A percentile compares a stretch with the other conserved stretches of the same genome.
Evolutionary conservation across 208 protist species (phyloP).

Genomic region (Leptomonas seymouri): DNA sequence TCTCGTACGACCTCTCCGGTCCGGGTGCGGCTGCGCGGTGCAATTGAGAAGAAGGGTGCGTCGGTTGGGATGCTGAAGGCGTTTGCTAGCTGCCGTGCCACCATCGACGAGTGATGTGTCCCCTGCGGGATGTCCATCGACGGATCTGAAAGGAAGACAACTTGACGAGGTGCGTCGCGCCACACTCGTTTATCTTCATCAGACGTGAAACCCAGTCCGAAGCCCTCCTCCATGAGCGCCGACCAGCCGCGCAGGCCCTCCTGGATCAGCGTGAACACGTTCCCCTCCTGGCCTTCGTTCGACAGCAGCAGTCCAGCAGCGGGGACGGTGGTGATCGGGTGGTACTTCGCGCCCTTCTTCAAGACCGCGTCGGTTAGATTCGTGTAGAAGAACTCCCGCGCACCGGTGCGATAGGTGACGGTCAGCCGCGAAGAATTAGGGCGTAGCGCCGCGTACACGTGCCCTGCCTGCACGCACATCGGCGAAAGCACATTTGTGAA

Average conservation of each 20-base stretch:
- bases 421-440: slow-evolving; percentile 18
- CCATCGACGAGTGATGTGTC: slow-evolving; percentile 18
- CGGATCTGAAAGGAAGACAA: slow-evolving; percentile 29
- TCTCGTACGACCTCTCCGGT: slow-evolving; percentile 27
- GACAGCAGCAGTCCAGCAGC: slow-evolving; percentile 29
- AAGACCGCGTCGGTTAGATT: slow-evolving; percentile 30
- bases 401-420: slow-evolving; percentile 10
- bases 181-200: slow-evolving; percentile 16
- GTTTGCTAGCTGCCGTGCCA: slow-evolving; percentile 31
- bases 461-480: slow-evolving; percentile 41
- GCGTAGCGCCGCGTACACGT: slow-evolving; percentile 23
- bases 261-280: slow-evolving; percentile 23
- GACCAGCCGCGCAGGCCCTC: slow-evolving; percentile 23
- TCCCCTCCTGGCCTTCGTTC: slow-evolving; percentile 9
- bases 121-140: slow-evolving; percentile 16
- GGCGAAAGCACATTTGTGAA: slow-evolving; percentile 25
- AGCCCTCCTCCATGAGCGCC: slow-evolving; percentile 19
- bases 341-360: slow-evolving; percentile 31
- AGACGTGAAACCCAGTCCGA: slow-evolving; percentile 16
- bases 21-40: slow-evolving; percentile 36
- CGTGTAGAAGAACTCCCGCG: slow-evolving; percentile 19
- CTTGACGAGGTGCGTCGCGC: slow-evolving; percentile 20
- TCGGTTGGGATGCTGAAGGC: slow-evolving; percentile 23
- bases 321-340: slow-evolving; percentile 32
- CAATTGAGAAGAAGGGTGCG: slow-evolving; percentile 30